Percentiles rank a stretch among this genome's conserved stretches.
Evolutionary conservation across 225 moss, liverwort and hornwort genomes (phyloP).

Genomic region (Straminergon stramineum): DNA sequence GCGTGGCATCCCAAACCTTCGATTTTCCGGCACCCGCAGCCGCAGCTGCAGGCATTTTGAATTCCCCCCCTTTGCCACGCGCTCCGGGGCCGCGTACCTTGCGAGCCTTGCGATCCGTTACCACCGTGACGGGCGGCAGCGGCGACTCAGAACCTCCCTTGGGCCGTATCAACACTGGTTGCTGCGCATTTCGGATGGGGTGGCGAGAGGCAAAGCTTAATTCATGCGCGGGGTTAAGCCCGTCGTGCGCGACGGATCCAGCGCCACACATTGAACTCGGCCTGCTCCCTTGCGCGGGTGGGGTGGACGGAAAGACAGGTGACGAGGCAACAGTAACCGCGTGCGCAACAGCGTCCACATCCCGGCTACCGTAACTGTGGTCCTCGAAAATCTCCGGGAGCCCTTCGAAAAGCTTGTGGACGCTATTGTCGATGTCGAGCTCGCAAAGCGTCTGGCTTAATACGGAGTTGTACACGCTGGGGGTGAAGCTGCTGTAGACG

Average conservation of each 20-base stretch:
- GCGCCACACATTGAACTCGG: not conserved
- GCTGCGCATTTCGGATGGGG: not conserved
- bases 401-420: slow-evolving; percentile 31
- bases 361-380: not conserved
- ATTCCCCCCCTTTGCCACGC: not conserved
- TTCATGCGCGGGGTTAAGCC: not conserved
- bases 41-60: not conserved
- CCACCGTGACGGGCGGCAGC: not conserved
- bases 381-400: slow-evolving; percentile 38
- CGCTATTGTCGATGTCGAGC: slow-evolving; percentile 31
- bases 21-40: not conserved
- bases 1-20: not conserved
- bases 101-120: not conserved
- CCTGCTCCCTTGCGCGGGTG: not conserved
- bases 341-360: not conserved
- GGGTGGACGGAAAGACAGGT: not conserved
- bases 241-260: not conserved
- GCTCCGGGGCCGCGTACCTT: not conserved
- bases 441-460: slow-evolving; percentile 10
- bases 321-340: not conserved
- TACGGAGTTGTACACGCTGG: not conserved
- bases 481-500: not conserved
- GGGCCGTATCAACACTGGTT: not conserved
- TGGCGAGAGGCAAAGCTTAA: not conserved
- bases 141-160: not conserved